Evolutionary conservation across 2,329 filamentous ascomycete genomes (phyloP).

Genomic region (Bisporella sp.): DNA sequence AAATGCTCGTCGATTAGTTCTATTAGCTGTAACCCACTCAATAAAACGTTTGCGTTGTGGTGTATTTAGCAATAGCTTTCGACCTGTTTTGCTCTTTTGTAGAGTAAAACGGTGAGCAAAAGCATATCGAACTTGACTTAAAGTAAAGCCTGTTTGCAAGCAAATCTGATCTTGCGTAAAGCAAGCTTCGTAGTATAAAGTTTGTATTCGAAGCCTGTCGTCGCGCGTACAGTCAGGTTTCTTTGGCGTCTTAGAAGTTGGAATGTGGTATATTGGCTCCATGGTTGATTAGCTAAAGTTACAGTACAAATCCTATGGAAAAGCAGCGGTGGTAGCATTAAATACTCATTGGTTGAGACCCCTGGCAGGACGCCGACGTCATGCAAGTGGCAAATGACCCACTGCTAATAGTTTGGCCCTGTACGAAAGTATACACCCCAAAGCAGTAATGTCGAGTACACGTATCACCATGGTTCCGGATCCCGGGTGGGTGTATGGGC

Average conservation of each 20-base stretch:
- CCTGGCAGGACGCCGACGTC: neutral
- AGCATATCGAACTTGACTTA: constrained; percentile 8
- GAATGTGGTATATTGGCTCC: constrained; percentile 2
- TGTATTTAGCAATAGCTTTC: constrained; percentile 5
- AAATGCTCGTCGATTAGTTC: constrained; percentile 5
- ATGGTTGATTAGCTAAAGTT: constrained; percentile 1
- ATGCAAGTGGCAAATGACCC: neutral
- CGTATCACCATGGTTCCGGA: too few relatives aligned
- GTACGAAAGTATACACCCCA: neutral
- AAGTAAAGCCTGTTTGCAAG: constrained; percentile 5
- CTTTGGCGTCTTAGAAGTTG: constrained; percentile 4
- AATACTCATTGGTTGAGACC: constrained; percentile 1
- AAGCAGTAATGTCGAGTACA: too few relatives aligned
- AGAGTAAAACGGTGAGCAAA: constrained; percentile 8
- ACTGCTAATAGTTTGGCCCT: neutral
- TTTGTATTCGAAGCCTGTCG: constrained; percentile 7
- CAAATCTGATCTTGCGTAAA: constrained; percentile 9
- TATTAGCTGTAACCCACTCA: constrained; percentile 8
- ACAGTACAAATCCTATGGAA: neutral
- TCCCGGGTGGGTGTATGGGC: too few relatives aligned
- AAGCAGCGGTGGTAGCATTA: neutral
- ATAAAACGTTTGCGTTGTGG: constrained; percentile 11
- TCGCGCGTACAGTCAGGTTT: constrained; percentile 5
- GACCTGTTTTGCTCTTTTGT: constrained; percentile 4
- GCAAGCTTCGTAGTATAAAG: constrained; percentile 7